Base-by-base conservation (phyloP, 345 rosid genomes). In the Trapa incisa region DNA sequence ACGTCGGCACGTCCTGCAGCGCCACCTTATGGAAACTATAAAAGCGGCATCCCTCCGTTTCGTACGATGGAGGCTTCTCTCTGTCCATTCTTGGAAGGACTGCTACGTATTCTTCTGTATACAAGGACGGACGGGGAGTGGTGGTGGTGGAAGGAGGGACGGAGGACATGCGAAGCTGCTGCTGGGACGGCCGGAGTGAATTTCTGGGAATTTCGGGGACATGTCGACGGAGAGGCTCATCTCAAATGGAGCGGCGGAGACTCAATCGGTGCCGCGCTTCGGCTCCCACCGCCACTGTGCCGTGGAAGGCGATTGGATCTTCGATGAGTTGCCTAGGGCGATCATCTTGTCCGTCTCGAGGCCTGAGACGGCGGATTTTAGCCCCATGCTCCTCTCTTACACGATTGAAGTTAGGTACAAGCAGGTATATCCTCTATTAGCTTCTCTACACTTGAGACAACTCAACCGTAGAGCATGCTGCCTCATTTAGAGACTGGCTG, bases 351-450 rank as follows among this genome's bases (percentile, higher is more conserved):
- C 94, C 0, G 97, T 93, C 36, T 87, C 88, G 12, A 74, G 76
- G 74, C 89, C 96, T 0, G 98, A 93, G 47, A 81, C 86, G 0
- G 88, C 84, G 22, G 98, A 93, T 74, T 77, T 87, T 70, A 90
- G 97, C 52, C 97, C 97, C 74, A 86, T 90, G 82, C 86, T 90
- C 74, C 81, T 90, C 60, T 90, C 97, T 70, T 93, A 87, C 79
- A 80, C 86, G 35, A 85, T 90, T 64, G 91, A 90, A 68, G 77
- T 93, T 72, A 86, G 77, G 36, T 88, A 88, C 77, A 90, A 87
- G 74, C 96, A 92, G 89, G 96, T 61, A 50, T 47, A 22, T 22
- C 60, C 33, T 54, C 60, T n/a, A 35, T 50, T 14, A 50, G 17
- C 17, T 50, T 17, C 56, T 50, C 22, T 50, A 7, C 48, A 45